phyloP scores from a whole-genome alignment of 2,329 filamentous ascomycete species.

The Nannizzia gypsea region DNA sequence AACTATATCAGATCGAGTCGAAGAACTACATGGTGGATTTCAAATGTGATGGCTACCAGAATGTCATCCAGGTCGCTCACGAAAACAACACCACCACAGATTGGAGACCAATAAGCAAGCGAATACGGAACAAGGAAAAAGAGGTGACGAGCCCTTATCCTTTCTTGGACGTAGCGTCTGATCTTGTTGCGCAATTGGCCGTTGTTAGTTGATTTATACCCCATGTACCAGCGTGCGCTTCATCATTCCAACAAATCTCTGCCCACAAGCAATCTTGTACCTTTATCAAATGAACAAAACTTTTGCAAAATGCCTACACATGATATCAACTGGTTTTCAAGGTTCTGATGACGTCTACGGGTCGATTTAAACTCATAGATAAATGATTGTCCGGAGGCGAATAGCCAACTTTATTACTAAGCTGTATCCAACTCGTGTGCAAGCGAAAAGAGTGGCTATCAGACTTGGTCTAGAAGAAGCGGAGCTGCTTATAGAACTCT shows the following conservation, averaged over 20 bases:
- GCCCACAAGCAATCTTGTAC: neutral
- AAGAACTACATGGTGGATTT: conserved; percentile 95
- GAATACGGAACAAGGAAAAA: conserved; percentile 64
- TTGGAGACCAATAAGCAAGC: conserved; percentile 40
- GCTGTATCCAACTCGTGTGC: neutral
- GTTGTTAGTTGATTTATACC: conserved; percentile 51
- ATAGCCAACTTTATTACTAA: neutral
- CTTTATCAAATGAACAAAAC: neutral
- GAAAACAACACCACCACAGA: conserved; percentile 26
- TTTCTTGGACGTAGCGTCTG: conserved; percentile 85
- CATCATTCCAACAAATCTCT: neutral
- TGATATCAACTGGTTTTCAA: neutral
- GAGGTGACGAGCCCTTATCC: conserved; percentile 91
- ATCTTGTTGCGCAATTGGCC: conserved; percentile 84
- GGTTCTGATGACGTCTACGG: conserved; percentile 3
- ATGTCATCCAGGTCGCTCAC: conserved; percentile 47
- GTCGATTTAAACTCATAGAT: conserved; percentile 3
- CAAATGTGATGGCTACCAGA: conserved; percentile 96
- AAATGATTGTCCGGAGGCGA: neutral
- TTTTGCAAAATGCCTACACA: neutral
- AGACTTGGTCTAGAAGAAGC: neutral
- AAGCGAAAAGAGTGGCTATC: neutral
- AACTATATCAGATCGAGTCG: conserved; percentile 86
- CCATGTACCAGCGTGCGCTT: neutral
- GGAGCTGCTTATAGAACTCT: neutral